A percentile compares a stretch with the other conserved stretches of the same genome.
These are phyloP conservation scores for Cladorrhinum sp. DNA, from an alignment of 2,329 filamentous ascomycete species.

Conservation along the genomic window DNA sequence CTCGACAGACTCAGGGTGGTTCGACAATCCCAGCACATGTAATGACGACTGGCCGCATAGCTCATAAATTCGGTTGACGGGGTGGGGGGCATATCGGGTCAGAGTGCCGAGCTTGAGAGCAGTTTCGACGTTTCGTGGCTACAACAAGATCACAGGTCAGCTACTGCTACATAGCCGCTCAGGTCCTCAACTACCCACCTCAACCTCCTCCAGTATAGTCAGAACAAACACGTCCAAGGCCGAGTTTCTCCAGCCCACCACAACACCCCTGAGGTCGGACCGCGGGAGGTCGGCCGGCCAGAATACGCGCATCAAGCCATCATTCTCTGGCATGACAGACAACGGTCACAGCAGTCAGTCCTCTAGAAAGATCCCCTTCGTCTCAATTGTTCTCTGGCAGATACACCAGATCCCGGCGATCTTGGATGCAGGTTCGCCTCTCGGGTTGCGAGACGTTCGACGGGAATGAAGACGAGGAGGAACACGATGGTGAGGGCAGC, in stretches of 20 bases:
- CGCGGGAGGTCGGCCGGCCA: slow-evolving; percentile 85
- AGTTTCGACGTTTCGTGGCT: slow-evolving; percentile 80
- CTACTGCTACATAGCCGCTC: slow-evolving; percentile 9
- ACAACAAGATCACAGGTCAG: slow-evolving; percentile 27
- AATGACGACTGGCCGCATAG: slow-evolving; percentile 80
- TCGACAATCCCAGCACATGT: slow-evolving; percentile 82
- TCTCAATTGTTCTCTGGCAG: slow-evolving; percentile 90
- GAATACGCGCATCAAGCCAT: slow-evolving; percentile 97
- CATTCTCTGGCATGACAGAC: slow-evolving; percentile 63
- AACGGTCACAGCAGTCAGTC: slow-evolving; percentile 31
- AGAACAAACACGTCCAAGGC: slow-evolving; percentile 87
- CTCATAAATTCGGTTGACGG: slow-evolving; percentile 75
- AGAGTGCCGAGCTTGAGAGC: slow-evolving; percentile 81
- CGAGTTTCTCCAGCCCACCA: slow-evolving; percentile 96
- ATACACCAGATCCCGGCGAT: slow-evolving; percentile 74
- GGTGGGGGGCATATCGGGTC: slow-evolving; percentile 76
- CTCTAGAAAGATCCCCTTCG: slow-evolving; percentile 88
- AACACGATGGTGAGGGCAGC: slow-evolving; percentile 79
- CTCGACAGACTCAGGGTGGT: slow-evolving; percentile 52
- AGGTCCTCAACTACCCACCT: slow-evolving; percentile 53
- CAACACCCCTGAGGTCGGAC: slow-evolving; percentile 72
- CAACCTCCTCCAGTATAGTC: slow-evolving; percentile 83
- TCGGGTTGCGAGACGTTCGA: slow-evolving; percentile 75
- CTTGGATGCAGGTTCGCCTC: slow-evolving; percentile 83
- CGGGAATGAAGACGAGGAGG: slow-evolving; percentile 76